phyloP scores from a whole-genome alignment of 805 yeast species.

The Debaryomyces prosopidis region DNA sequence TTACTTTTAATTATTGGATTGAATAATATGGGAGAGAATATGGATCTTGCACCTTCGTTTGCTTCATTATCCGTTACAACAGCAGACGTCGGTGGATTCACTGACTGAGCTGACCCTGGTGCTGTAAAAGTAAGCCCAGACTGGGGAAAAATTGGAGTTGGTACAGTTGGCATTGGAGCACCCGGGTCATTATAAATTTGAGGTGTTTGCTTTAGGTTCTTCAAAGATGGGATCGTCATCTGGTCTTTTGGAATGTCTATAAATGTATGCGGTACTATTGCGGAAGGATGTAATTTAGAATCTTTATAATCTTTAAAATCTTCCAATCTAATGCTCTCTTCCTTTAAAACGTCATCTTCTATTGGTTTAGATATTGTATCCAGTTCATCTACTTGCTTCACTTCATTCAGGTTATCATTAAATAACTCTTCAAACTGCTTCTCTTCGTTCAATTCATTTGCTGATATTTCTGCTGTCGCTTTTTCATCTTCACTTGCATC shows the following conservation, averaged over 20 bases:
- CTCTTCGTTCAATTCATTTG: slow-evolving; percentile 4
- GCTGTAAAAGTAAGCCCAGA: not conserved
- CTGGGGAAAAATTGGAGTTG: slow-evolving; percentile 46
- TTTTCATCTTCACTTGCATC: slow-evolving; percentile 30
- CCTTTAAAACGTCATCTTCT: not conserved
- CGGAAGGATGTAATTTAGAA: slow-evolving; percentile 1
- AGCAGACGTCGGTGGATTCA: slow-evolving; percentile 8
- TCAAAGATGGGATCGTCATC: slow-evolving; percentile 42
- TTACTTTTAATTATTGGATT: slow-evolving; percentile 74
- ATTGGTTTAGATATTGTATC: not conserved
- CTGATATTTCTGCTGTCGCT: slow-evolving; percentile 3
- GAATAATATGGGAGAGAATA: slow-evolving; percentile 80
- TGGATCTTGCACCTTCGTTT: slow-evolving; percentile 42
- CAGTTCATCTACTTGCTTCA: not conserved
- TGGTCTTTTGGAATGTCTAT: slow-evolving; percentile 60
- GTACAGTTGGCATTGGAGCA: slow-evolving; percentile 68
- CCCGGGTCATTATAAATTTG: slow-evolving; percentile 77
- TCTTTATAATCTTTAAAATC: not conserved
- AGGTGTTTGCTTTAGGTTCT: slow-evolving; percentile 28
- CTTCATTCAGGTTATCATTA: not conserved
- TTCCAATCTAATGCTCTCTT: slow-evolving; percentile 2
- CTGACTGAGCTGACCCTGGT: slow-evolving; percentile 10
- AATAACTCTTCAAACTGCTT: slow-evolving; percentile 1
- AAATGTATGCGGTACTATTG: slow-evolving; percentile 9
- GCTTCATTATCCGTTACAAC: not conserved